phyloP scores from a whole-genome alignment of 1,139 yeast species.

The Kazachstania sp. region DNA sequence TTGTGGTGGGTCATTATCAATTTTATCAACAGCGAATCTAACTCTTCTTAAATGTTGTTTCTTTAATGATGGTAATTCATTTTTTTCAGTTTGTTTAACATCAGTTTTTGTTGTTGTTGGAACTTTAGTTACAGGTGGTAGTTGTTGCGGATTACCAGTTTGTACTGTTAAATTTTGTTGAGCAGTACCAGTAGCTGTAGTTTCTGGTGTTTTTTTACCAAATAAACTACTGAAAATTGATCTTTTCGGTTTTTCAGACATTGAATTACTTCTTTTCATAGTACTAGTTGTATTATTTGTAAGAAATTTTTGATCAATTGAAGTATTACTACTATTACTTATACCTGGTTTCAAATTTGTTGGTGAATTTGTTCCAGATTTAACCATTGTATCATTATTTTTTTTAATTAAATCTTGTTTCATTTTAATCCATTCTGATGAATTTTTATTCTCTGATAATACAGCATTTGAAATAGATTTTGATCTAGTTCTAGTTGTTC shows the following conservation, averaged over 20 bases:
- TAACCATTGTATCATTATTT: neutral
- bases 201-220: constrained; percentile 7
- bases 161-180: neutral
- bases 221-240: constrained; percentile 18
- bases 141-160: neutral
- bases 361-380: neutral
- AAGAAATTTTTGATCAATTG: neutral
- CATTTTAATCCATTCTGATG: neutral
- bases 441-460: neutral
- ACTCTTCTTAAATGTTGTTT: constrained; percentile 51
- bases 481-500: constrained; percentile 1
- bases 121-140: too few species aligned
- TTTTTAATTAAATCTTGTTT: neutral
- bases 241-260: constrained; percentile 13
- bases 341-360: neutral
- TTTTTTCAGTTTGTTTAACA: neutral
- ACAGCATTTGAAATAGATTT: constrained; percentile 4
- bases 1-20: constrained; percentile 81
- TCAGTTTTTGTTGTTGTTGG: neutral
- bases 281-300: neutral
- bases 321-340: neutral
- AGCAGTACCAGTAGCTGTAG: neutral
- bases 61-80: constrained; percentile 2
- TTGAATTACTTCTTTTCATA: constrained; percentile 2
- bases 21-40: constrained; percentile 61